phyloP scores from a whole-genome alignment of 23 red algal species.

The Agarophyton chilense region DNA sequence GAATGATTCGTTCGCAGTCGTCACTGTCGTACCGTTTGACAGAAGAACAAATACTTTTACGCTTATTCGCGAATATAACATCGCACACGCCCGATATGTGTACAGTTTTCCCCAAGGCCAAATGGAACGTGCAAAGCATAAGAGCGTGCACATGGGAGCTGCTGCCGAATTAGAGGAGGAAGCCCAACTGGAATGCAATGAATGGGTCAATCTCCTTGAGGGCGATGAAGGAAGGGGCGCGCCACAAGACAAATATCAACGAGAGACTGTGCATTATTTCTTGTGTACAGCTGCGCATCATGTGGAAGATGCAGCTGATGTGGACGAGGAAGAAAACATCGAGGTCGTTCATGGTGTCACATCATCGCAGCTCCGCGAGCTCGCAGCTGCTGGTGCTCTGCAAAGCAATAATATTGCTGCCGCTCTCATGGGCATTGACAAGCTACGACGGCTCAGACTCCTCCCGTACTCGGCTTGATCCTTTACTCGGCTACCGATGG shows the following conservation, averaged over 20 bases:
- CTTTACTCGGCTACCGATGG: not conserved
- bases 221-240: constrained; percentile 34
- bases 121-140: constrained; percentile 53
- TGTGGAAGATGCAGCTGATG: constrained; percentile 24
- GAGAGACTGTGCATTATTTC: constrained; percentile 61
- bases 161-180: constrained; percentile 77
- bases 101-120: constrained; percentile 71
- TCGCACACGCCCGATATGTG: constrained; percentile 47
- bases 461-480: constrained; percentile 27
- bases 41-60: constrained; percentile 50
- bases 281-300: constrained; percentile 47
- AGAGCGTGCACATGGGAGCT: constrained; percentile 24
- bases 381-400: constrained; percentile 34
- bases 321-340: constrained; percentile 73
- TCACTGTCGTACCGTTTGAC: constrained; percentile 70
- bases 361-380: constrained; percentile 12
- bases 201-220: constrained; percentile 49
- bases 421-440: constrained; percentile 52
- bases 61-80: constrained; percentile 70
- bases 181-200: constrained; percentile 40
- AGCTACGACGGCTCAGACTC: not conserved
- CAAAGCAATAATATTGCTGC: constrained; percentile 74
- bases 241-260: constrained; percentile 82
- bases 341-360: constrained; percentile 72
- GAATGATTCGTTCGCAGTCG: constrained; percentile 71